Evolutionary conservation across 2,329 filamentous ascomycete genomes (phyloP).

Genomic region (Fusarium sp.): DNA sequence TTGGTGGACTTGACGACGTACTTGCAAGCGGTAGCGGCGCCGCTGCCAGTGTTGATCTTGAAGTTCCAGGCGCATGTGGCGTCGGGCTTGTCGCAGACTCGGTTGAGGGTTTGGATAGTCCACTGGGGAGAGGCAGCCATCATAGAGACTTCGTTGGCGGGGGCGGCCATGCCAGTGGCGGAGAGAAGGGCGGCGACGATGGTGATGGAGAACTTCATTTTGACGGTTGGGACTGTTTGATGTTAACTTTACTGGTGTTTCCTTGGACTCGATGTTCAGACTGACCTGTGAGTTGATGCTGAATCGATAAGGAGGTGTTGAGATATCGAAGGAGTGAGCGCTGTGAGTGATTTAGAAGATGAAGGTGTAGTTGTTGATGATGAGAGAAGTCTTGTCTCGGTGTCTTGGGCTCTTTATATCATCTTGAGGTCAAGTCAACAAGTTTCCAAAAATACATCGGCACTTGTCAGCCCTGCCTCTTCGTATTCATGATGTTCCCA

Average conservation of each 20-base stretch:
- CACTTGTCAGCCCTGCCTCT: background rate
- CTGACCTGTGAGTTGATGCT: background rate
- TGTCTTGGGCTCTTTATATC: background rate
- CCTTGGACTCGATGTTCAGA: too few species aligned
- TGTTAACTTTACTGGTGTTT: background rate
- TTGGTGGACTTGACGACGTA: conserved; percentile 46
- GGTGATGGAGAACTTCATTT: conserved; percentile 57
- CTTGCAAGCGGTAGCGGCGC: conserved; percentile 47
- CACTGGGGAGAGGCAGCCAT: conserved; percentile 54
- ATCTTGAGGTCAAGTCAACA: background rate
- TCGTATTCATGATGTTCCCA: background rate
- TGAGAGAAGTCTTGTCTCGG: background rate
- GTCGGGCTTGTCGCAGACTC: conserved; percentile 53
- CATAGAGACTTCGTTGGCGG: conserved; percentile 50
- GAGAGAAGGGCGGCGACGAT: conserved; percentile 47
- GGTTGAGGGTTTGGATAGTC: conserved; percentile 55
- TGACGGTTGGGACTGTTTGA: conserved; percentile 32
- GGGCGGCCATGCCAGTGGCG: conserved; percentile 47
- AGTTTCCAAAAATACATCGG: background rate
- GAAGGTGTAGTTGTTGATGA: background rate
- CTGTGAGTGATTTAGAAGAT: background rate
- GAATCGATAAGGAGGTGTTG: too few species aligned
- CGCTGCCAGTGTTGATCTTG: conserved; percentile 56
- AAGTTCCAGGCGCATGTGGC: conserved; percentile 58
- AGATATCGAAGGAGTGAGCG: background rate